Percentiles rank a stretch among this genome's conserved stretches.
Evolutionary conservation across 2,329 filamentous ascomycete species (phyloP).

Genomic region (Monosporascus sp.): DNA sequence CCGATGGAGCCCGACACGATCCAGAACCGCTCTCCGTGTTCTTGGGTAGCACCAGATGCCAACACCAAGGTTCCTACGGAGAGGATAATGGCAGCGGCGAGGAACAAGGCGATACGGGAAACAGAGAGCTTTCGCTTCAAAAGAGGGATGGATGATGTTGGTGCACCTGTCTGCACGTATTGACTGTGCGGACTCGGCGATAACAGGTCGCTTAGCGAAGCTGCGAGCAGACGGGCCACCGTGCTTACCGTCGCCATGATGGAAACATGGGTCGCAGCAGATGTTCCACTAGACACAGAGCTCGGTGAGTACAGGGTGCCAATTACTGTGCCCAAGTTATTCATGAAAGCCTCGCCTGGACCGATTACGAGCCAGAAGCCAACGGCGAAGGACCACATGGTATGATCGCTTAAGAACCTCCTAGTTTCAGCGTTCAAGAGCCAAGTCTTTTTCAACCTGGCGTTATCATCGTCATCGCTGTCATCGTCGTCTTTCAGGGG

Average conservation of each 20-base stretch:
- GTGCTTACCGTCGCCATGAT: conserved; percentile 90
- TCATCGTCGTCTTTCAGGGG: conserved; percentile 31
- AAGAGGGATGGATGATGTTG: conserved; percentile 23
- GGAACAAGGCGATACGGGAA: conserved; percentile 74
- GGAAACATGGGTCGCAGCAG: conserved; percentile 83
- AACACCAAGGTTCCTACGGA: conserved; percentile 73
- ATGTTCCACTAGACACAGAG: conserved; percentile 42
- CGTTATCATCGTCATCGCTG: conserved; percentile 39
- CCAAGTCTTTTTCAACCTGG: conserved; percentile 75
- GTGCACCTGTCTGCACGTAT: conserved; percentile 42
- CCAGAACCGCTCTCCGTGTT: conserved; percentile 76
- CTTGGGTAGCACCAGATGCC: conserved; percentile 68
- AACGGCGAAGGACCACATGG: conserved; percentile 91
- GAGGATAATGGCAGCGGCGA: conserved; percentile 68
- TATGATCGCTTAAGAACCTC: conserved; percentile 77
- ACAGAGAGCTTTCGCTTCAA: conserved; percentile 47
- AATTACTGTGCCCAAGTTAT: conserved; percentile 92
- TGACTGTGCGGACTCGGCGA: conserved; percentile 62
- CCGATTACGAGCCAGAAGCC: conserved; percentile 93
- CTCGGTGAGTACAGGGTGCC: conserved; percentile 69
- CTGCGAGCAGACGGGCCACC: conserved; percentile 81
- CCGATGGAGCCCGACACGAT: conserved; percentile 79
- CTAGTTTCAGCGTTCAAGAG: conserved; percentile 87
- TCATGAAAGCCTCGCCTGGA: conserved; percentile 96
- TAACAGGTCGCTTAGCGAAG: conserved; percentile 81